Evolutionary conservation across 768 basidiomycete species (phyloP).

Genomic region (Tulasnella sp.): DNA sequence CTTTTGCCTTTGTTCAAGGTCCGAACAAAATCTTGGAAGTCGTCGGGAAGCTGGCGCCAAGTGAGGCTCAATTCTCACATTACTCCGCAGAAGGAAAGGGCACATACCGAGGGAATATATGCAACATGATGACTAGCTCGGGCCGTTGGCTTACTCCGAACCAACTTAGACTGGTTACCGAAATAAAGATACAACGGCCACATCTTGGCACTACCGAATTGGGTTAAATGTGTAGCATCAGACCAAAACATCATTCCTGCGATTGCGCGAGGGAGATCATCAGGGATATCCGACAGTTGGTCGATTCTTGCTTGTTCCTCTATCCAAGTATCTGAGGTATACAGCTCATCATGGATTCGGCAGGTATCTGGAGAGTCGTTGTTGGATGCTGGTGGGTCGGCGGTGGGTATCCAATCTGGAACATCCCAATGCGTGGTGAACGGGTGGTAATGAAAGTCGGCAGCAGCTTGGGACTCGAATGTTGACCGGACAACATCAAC

Average conservation of each 20-base stretch:
- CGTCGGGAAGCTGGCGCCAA: conserved; percentile 17
- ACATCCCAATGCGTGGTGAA: not conserved
- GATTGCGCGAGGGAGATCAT: conserved; percentile 19
- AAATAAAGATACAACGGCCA: conserved; percentile 28
- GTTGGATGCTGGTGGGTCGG: not conserved
- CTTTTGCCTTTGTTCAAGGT: not conserved
- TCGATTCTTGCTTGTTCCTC: conserved; percentile 14
- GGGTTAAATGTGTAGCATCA: conserved; percentile 25
- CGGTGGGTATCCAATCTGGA: not conserved
- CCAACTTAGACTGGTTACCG: conserved; percentile 25
- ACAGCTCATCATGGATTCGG: conserved; percentile 15
- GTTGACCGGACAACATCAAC: not conserved
- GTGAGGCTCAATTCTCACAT: no score
- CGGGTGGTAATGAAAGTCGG: conserved; percentile 10
- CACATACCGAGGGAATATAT: conserved; percentile 24
- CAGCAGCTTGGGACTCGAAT: not conserved
- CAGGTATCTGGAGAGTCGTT: not conserved
- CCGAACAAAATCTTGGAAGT: conserved; percentile 21
- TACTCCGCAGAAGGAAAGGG: no score
- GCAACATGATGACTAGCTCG: conserved; percentile 21
- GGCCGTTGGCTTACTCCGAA: not conserved
- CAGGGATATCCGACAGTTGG: not conserved
- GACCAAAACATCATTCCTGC: conserved; percentile 24
- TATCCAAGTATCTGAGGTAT: conserved; percentile 11
- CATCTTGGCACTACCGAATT: conserved; percentile 26